Conservation (phyloP, 129 eudicot genomes). For the Chrysanthemum makinoi region DNA sequence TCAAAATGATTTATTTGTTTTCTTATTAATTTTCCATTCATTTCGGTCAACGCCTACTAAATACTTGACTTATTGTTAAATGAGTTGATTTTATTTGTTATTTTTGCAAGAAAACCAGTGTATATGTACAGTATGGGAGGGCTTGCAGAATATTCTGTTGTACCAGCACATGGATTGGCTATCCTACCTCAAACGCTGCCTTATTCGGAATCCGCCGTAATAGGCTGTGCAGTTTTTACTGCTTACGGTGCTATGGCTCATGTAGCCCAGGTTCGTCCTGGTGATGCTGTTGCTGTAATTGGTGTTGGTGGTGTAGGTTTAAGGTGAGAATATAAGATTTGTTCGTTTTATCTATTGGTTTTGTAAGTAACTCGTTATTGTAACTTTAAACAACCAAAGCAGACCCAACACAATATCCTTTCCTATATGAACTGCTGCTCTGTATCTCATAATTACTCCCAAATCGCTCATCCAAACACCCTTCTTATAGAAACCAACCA, state of each 20-base stretch:
- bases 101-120: constrained; percentile 78
- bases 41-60: background rate
- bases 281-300: constrained; percentile 93
- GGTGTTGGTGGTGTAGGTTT: constrained; percentile 99
- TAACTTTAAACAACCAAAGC: too few species aligned
- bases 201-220: constrained; percentile 84
- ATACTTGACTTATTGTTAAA: constrained; percentile 14
- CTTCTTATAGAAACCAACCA: background rate
- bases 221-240: constrained; percentile 98
- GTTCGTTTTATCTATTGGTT: background rate
- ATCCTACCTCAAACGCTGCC: constrained; percentile 76
- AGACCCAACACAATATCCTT: too few species aligned
- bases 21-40: background rate
- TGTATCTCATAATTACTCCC: too few species aligned
- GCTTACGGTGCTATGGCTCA: constrained; percentile 99
- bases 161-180: constrained; percentile 80
- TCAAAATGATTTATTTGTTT: background rate
- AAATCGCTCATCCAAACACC: too few species aligned
- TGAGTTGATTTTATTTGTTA: background rate
- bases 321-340: constrained; percentile 47
- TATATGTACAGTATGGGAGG: constrained; percentile 99
- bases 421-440: too few species aligned
- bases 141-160: constrained; percentile 85
- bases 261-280: constrained; percentile 96
- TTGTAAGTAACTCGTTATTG: too few species aligned